Percentiles rank a stretch among this genome's conserved stretches.
phyloP scores from a whole-genome alignment of 2,329 filamentous ascomycete species.

The Myriosclerotinia duriaeana region DNA sequence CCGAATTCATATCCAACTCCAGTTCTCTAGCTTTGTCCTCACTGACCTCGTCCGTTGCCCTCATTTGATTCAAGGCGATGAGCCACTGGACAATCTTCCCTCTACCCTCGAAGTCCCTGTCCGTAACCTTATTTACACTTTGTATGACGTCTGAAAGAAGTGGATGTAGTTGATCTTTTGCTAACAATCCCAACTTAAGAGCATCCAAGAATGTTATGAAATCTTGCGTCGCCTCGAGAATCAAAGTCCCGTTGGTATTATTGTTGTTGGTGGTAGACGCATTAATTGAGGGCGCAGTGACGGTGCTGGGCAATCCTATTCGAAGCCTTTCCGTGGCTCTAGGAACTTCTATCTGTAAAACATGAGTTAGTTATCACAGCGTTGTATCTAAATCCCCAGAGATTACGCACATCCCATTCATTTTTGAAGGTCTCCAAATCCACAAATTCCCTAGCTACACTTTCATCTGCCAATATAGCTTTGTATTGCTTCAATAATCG shows the following conservation, averaged over 20 bases:
- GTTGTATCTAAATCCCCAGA: background rate
- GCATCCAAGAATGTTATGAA: conserved; percentile 98
- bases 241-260: conserved; percentile 57
- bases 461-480: conserved; percentile 86
- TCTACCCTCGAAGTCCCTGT: conserved; percentile 89
- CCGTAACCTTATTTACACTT: conserved; percentile 94
- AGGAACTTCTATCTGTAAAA: conserved; percentile 79
- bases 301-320: conserved; percentile 87
- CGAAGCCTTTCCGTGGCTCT: conserved; percentile 89
- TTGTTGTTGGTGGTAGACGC: conserved; percentile 44
- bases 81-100: conserved; percentile 99
- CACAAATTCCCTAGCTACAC: conserved; percentile 82
- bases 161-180: conserved; percentile 95
- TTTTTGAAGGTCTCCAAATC: conserved; percentile 88
- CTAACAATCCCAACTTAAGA: conserved; percentile 84
- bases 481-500: conserved; percentile 95
- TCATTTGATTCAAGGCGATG: conserved; percentile 97
- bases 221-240: conserved; percentile 90
- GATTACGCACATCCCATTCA: conserved; percentile 76
- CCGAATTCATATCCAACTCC: conserved; percentile 89
- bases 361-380: background rate
- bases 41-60: conserved; percentile 83
- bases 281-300: conserved; percentile 52
- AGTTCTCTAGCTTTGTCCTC: conserved; percentile 87
- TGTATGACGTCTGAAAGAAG: conserved; percentile 94